Conservation (phyloP, 305 asterid species). For the Fraxinus latifolia region DNA sequence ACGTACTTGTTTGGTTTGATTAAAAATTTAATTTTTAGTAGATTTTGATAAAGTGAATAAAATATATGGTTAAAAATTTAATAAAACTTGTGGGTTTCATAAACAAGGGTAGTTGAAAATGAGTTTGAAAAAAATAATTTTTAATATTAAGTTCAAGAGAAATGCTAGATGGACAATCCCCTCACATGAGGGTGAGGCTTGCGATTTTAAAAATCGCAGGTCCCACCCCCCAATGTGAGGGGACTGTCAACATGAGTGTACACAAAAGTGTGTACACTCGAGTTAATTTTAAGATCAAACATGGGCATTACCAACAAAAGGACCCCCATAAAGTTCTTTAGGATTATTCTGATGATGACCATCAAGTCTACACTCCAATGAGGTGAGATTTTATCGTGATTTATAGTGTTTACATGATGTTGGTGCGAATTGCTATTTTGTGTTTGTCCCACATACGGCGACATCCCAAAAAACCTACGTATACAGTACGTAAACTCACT, state of each 20-base stretch:
- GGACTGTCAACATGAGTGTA: no score
- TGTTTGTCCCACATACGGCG: neutral
- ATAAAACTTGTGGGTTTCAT: neutral
- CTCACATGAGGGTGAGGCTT: no score
- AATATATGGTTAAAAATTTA: neutral
- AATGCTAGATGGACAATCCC: no score
- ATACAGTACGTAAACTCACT: neutral
- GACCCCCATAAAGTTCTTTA: neutral
- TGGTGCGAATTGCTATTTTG: neutral
- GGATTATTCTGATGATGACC: neutral
- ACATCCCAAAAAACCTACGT: neutral
- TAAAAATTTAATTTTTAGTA: neutral
- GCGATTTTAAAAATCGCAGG: no score
- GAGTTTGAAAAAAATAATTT: no score
- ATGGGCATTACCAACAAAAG: neutral
- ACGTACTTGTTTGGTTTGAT: conserved; percentile 5
- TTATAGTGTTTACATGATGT: neutral
- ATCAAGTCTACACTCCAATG: neutral
- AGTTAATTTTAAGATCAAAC: neutral
- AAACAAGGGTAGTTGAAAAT: no score
- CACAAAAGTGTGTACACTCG: no score
- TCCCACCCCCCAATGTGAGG: no score
- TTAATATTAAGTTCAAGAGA: no score
- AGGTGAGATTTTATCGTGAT: neutral
- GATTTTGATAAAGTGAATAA: no score